Evolutionary conservation across 495 filamentous ascomycete species (phyloP).

Genomic region (Parathielavia appendiculata): DNA sequence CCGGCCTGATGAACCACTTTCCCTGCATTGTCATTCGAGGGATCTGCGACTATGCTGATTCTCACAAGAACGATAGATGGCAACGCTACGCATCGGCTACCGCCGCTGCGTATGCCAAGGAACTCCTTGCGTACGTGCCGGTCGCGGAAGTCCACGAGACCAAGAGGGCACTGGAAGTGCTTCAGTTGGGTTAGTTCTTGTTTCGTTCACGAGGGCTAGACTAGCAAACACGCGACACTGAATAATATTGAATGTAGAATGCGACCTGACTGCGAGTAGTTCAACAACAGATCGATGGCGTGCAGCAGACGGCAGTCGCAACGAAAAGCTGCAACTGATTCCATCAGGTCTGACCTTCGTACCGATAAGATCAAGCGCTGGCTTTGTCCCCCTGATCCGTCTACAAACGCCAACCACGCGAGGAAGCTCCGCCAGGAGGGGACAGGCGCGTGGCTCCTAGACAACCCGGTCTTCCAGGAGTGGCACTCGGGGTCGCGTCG

Average conservation of each 20-base stretch:
- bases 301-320: slow-evolving; percentile 10
- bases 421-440: slow-evolving; percentile 7
- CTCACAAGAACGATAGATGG: slow-evolving; percentile 37
- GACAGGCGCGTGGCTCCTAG: slow-evolving; percentile 3
- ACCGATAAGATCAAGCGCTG: slow-evolving; percentile 8
- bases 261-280: no score
- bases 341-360: slow-evolving; percentile 5
- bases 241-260: neutral
- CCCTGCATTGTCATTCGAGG: slow-evolving; percentile 37
- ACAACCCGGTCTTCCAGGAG: neutral
- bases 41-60: slow-evolving; percentile 43
- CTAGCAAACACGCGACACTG: neutral
- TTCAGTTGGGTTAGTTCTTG: slow-evolving; percentile 3
- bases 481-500: neutral
- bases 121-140: slow-evolving; percentile 13
- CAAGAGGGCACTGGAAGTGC: neutral
- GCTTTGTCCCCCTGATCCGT: slow-evolving; percentile 12
- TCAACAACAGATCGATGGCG: slow-evolving; percentile 6
- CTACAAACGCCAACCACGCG: slow-evolving; percentile 7
- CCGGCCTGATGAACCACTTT: slow-evolving; percentile 20
- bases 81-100: slow-evolving; percentile 32
- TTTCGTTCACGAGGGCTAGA: neutral
- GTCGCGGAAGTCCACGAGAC: slow-evolving; percentile 1
- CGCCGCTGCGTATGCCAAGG: slow-evolving; percentile 34
- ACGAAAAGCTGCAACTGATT: slow-evolving; percentile 8